These are phyloP conservation scores for Porcisia deanei DNA, from an alignment of 208 protist species.

Conservation along the genomic window DNA sequence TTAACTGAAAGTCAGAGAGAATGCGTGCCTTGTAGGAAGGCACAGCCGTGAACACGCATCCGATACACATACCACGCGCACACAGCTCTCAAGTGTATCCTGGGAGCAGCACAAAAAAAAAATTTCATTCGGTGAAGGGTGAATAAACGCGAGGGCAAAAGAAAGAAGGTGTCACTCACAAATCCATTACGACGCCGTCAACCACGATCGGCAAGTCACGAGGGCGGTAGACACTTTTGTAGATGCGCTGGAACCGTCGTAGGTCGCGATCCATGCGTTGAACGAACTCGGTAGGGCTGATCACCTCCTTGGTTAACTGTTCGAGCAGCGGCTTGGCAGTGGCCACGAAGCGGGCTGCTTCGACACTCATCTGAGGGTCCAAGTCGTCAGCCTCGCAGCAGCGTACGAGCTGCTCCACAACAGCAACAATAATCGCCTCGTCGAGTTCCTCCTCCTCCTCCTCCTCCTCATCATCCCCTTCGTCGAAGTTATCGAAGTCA, in stretches of 20 bases:
- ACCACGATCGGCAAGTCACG: conserved; percentile 70
- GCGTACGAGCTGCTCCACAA: conserved; percentile 67
- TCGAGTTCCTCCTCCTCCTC: conserved; percentile 75
- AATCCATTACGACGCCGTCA: conserved; percentile 76
- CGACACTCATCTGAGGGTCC: conserved; percentile 41
- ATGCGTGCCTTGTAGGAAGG: background rate
- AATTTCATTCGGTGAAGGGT: background rate
- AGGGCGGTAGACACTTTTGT: conserved; percentile 55
- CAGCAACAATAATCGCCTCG: conserved; percentile 56
- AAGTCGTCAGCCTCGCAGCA: conserved; percentile 75
- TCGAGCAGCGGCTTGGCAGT: conserved; percentile 46
- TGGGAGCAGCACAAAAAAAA: background rate
- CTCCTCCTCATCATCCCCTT: conserved; percentile 51
- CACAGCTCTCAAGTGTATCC: background rate
- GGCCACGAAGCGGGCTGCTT: conserved; percentile 39
- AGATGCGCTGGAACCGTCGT: conserved; percentile 51
- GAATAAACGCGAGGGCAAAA: background rate
- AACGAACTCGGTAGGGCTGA: conserved; percentile 45
- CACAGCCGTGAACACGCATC: background rate
- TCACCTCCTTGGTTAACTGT: conserved; percentile 22
- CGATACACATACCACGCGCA: no score
- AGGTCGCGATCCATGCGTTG: conserved; percentile 49
- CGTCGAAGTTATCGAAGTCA: conserved; percentile 34
- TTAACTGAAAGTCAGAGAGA: background rate
- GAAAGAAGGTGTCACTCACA: conserved; percentile 24